Conservation (phyloP, 257 asterid species). For the Echium plantagineum region DNA sequence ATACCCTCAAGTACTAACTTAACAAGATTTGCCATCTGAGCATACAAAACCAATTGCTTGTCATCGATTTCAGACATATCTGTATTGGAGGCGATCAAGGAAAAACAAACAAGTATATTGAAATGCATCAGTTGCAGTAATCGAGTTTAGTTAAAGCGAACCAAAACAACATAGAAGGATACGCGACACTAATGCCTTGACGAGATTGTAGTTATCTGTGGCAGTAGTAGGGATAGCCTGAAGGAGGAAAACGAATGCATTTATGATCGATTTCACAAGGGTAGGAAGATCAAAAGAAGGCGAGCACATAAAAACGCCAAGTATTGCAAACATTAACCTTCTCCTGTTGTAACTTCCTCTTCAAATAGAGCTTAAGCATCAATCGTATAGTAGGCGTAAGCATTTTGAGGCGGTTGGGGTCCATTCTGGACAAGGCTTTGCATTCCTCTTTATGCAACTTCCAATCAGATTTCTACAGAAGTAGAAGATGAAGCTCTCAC, state of each 20-base stretch:
- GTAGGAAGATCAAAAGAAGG: too few relatives aligned
- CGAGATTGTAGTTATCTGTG: slow-evolving; percentile 50
- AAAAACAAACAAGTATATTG: slow-evolving; percentile 3
- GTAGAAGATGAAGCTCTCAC: not conserved
- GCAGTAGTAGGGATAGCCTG: slow-evolving; percentile 50
- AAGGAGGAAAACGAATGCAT: slow-evolving; percentile 24
- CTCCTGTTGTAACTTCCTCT: slow-evolving; percentile 50
- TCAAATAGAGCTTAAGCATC: slow-evolving; percentile 64
- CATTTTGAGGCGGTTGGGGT: slow-evolving; percentile 43
- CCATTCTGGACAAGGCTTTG: slow-evolving; percentile 39
- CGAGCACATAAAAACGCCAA: too few relatives aligned
- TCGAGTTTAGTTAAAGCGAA: too few relatives aligned
- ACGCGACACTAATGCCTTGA: slow-evolving; percentile 89
- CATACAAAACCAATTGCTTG: slow-evolving; percentile 70
- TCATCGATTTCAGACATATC: slow-evolving; percentile 66
- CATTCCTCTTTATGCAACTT: slow-evolving; percentile 72
- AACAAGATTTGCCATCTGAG: slow-evolving; percentile 96
- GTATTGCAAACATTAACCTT: too few relatives aligned
- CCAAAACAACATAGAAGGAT: slow-evolving; percentile 39
- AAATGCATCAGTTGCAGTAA: too few relatives aligned
- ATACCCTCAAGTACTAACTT: slow-evolving; percentile 65
- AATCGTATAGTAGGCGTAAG: slow-evolving; percentile 67
- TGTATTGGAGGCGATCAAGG: slow-evolving; percentile 28
- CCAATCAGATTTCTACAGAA: slow-evolving; percentile 72
- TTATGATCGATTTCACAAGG: too few relatives aligned